Evolutionary conservation across 768 basidiomycete genomes (phyloP).

Genomic region (Lepiota brunneoincarnata): DNA sequence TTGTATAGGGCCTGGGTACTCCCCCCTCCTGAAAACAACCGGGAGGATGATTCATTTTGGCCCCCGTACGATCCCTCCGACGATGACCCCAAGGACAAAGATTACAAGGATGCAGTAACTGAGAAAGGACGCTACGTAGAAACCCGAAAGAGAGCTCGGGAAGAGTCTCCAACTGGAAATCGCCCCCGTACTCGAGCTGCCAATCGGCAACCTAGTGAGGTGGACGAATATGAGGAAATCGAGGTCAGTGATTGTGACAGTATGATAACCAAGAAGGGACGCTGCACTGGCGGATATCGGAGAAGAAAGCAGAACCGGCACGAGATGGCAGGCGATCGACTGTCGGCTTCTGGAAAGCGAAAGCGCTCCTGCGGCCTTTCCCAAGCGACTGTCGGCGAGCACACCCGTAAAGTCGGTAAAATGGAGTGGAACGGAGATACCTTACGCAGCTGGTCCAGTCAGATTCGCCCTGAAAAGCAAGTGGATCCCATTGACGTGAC

Average conservation of each 20-base stretch:
- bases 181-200: neutral
- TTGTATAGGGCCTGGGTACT: conserved; percentile 1
- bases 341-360: neutral
- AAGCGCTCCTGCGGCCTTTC: neutral
- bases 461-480: neutral
- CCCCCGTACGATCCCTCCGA: conserved; percentile 1
- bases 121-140: conserved; percentile 1
- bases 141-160: neutral
- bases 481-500: neutral
- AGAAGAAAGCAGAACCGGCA: conserved; percentile 1
- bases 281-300: neutral
- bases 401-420: conserved; percentile 7
- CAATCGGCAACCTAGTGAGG: neutral
- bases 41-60: conserved; percentile 5
- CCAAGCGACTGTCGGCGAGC: neutral
- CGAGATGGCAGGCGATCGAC: neutral
- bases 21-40: neutral
- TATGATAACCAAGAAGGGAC: neutral
- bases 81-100: neutral
- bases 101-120: conserved; percentile 5
- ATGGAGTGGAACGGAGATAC: conserved; percentile 4
- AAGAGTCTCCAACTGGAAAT: neutral
- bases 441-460: conserved; percentile 4
- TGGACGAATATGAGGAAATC: neutral
- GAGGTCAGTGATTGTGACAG: neutral